phyloP scores from a whole-genome alignment of 2,329 filamentous ascomycete species.

The Aulographum hederae region DNA sequence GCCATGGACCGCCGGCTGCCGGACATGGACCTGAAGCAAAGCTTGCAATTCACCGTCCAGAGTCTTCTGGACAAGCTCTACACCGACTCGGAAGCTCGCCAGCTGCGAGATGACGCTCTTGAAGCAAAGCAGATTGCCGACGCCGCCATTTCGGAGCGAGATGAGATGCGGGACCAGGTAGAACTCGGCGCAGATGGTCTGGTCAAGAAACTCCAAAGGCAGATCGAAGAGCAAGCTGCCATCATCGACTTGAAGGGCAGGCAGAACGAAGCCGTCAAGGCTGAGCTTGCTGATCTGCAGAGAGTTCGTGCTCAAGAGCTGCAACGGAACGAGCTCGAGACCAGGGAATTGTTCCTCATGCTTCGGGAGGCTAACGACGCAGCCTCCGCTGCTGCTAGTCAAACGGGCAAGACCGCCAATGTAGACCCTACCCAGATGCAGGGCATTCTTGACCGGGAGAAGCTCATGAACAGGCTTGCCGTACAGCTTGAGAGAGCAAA shows the following conservation, averaged over 20 bases:
- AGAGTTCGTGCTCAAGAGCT: constrained; percentile 74
- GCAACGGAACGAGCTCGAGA: constrained; percentile 89
- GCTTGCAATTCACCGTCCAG: constrained; percentile 92
- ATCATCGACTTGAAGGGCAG: constrained; percentile 79
- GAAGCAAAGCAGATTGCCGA: constrained; percentile 88
- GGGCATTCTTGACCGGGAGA: constrained; percentile 83
- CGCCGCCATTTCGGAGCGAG: constrained; percentile 85
- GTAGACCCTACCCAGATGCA: constrained; percentile 58
- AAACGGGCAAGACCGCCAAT: constrained; percentile 3
- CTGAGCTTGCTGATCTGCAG: constrained; percentile 74
- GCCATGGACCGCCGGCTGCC: constrained; percentile 92
- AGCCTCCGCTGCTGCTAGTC: constrained; percentile 65
- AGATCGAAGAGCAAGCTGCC: constrained; percentile 79
- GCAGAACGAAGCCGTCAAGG: constrained; percentile 74
- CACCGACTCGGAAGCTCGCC: constrained; percentile 85
- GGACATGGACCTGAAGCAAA: constrained; percentile 96
- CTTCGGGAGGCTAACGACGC: constrained; percentile 93
- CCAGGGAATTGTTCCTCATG: constrained; percentile 94
- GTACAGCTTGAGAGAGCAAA: constrained; percentile 94
- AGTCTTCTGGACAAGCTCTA: constrained; percentile 88
- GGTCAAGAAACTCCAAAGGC: constrained; percentile 80
- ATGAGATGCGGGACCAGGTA: constrained; percentile 79
- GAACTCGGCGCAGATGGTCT: constrained; percentile 86
- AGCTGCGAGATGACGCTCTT: constrained; percentile 77
- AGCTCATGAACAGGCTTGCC: constrained; percentile 81